Evolutionary conservation across 75 land plant species (phyloP), one percentile per base, ranked within the genome.

Genomic region (Adiantum capillusveneris): DNA sequence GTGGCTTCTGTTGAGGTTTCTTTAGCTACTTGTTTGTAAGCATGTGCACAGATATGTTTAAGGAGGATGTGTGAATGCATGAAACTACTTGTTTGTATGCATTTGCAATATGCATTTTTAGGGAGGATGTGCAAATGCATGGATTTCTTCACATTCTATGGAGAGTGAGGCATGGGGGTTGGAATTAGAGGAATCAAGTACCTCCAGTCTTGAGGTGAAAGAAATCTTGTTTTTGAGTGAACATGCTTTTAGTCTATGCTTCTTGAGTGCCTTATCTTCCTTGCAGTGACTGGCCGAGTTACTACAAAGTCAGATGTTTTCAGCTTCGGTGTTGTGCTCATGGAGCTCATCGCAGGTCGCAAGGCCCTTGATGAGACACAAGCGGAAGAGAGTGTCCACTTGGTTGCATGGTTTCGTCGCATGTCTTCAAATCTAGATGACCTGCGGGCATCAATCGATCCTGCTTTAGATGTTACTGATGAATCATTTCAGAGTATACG

Each of bases 321-420:
- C 82, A 88, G 96, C 83, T 93, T 85, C 28, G 98, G 98, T 1
- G 98, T 93, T 31, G 77, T 89, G 34, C 61, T 93, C 30, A 93
- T 93, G 98, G 98, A 93, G 79, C 66, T 93, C 27, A 85, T 93
- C 53, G 81, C 90, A 0, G 98, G 98, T 0, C 62, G 87, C 30
- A 85, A 66, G 48, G 98, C 96, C 0, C 71, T 93, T 9, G 98
- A 93, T 28, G 84, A 85, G 26, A 67, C 61, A 31, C 80, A 75
- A 58, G 65, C 83, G 0, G 98, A 93, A 65, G 98, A 93, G 59
- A 81, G 78, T 53, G 50, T 85, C 70, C 90, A 93, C 61, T 71
- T 93, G 0, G 95, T 88, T 0, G 79, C 87, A 34, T 93, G 98
- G 98, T 93, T 93, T 75, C 55, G 78, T 1, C 67, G 87, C 18